These are phyloP conservation scores for Ustilaginoidea virens DNA, from an alignment of 2,329 filamentous ascomycete species.

Conservation along the genomic window DNA sequence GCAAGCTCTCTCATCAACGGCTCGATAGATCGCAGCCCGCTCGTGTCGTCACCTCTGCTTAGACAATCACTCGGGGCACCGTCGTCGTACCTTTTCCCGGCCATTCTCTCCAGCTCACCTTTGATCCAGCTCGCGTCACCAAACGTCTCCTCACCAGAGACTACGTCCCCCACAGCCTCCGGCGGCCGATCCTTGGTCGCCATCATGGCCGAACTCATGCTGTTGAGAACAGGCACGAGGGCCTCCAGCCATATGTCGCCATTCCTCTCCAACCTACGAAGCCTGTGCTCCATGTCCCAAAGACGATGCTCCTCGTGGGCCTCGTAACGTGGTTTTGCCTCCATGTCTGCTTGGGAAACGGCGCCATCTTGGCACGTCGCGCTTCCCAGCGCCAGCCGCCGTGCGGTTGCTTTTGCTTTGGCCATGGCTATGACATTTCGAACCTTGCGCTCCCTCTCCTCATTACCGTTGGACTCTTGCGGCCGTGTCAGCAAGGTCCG, in stretches of 20 bases:
- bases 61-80: conserved; percentile 11
- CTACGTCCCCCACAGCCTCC: conserved; percentile 12
- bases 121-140: conserved; percentile 8
- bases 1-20: conserved; percentile 29
- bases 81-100: conserved; percentile 4
- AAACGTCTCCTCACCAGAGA: conserved; percentile 11
- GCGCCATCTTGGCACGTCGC: conserved; percentile 11
- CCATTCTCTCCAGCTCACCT: conserved; percentile 13
- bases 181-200: conserved; percentile 6
- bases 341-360: conserved; percentile 13
- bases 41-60: conserved; percentile 14
- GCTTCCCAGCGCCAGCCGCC: conserved; percentile 8
- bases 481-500: conserved; percentile 17
- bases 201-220: conserved; percentile 22
- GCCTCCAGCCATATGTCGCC: conserved; percentile 29
- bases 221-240: conserved; percentile 28
- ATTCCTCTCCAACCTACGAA: conserved; percentile 29
- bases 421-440: conserved; percentile 9
- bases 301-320: conserved; percentile 25
- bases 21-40: conserved; percentile 24
- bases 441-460: conserved; percentile 12
- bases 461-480: conserved; percentile 18
- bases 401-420: conserved; percentile 9
- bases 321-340: conserved; percentile 23
- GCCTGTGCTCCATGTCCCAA: conserved; percentile 30